A percentile compares a stretch with the other conserved stretches of the same genome.
These are phyloP conservation scores for Cryptococcus floricola DNA, from an alignment of 1,284 basidiomycete genomes.

Conservation along the genomic window DNA sequence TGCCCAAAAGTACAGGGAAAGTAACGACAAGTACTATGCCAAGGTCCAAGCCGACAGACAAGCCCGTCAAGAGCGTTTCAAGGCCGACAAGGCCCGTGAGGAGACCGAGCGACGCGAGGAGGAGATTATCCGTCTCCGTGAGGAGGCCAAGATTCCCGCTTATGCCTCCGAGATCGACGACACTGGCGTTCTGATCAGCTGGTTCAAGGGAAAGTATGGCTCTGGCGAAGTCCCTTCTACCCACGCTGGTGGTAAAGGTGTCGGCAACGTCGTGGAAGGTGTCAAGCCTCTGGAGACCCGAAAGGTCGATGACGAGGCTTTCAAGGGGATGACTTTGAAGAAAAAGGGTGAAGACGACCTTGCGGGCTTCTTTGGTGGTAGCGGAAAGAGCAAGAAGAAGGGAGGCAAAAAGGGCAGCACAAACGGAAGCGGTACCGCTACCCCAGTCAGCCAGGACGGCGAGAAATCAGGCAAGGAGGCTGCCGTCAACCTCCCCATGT, in stretches of 20 bases:
- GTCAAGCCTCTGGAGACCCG: conserved; percentile 81
- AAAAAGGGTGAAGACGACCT: conserved; percentile 91
- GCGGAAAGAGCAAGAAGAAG: conserved; percentile 52
- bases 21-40: conserved; percentile 72
- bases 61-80: conserved; percentile 72
- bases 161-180: conserved; percentile 95
- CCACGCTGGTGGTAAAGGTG: conserved; percentile 29
- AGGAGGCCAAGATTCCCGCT: conserved; percentile 86
- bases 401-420: conserved; percentile 59
- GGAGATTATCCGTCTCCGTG: conserved; percentile 73
- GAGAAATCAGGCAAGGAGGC: conserved; percentile 24
- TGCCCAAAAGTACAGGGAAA: conserved; percentile 66
- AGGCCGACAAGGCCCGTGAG: conserved; percentile 75
- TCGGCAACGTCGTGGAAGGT: conserved; percentile 56
- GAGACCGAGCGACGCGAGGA: conserved; percentile 81
- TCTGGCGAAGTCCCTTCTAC: conserved; percentile 45
- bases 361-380: conserved; percentile 68
- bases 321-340: conserved; percentile 69
- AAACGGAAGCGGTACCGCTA: conserved; percentile 48
- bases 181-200: conserved; percentile 70
- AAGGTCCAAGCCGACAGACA: conserved; percentile 75
- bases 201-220: conserved; percentile 71
- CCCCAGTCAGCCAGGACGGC: conserved; percentile 32
- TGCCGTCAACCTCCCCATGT: conserved; percentile 74
- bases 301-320: conserved; percentile 66